Base-by-base conservation (phyloP, 306 rosid species). In the Prosopis cineraria region DNA sequence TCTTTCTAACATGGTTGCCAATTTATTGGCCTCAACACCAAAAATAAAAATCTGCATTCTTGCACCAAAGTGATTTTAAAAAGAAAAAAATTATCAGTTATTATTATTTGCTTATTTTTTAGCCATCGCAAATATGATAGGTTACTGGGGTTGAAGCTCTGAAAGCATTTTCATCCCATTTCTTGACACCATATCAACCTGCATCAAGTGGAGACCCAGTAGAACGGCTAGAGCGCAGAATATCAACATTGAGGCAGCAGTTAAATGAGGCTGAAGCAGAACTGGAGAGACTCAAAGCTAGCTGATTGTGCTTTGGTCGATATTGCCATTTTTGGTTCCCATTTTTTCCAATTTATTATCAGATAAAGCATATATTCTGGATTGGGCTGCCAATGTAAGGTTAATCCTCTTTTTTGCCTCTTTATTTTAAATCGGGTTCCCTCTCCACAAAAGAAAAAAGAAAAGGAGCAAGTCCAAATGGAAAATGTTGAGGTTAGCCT, bases 141-240 rank as follows among this genome's bases (percentile, higher is more conserved):
- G 99, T 96, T 77, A 96, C 99, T 5, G 97, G 99, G 56, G 90
- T 93, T 39, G 94, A 88, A 48, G 96, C 98, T 55, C 76, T 96
- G 78, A 86, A 77, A 85, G 85, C 87, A 20, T 96, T 96, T 86
- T 96, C 99, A 33, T 27, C 47, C 22, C 78, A 88, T 50, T 96
- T 96, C 81, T 41, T 77, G 70, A 37, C 85, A n/a, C 96, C 93
- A 2, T 90, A 96, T 75, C 79, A 86, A 77, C 78, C 96, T 48
- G 17, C 78, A 50, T 43, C 43, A 29, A 68, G 88, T 82, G 60
- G 10, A 36, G 87, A 84, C 81, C 78, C 78, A 4, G 87, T 85
- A 83, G 98, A 91, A 77, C 82, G 87, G 39, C 62, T 93, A 75
- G 91, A 96, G 90, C 82, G 56, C 53, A 91, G 78, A 75, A 72